A percentile compares a stretch with the other conserved stretches of the same genome.
Conservation (phyloP, 345 rosid genomes). For the Punica granatum region DNA sequence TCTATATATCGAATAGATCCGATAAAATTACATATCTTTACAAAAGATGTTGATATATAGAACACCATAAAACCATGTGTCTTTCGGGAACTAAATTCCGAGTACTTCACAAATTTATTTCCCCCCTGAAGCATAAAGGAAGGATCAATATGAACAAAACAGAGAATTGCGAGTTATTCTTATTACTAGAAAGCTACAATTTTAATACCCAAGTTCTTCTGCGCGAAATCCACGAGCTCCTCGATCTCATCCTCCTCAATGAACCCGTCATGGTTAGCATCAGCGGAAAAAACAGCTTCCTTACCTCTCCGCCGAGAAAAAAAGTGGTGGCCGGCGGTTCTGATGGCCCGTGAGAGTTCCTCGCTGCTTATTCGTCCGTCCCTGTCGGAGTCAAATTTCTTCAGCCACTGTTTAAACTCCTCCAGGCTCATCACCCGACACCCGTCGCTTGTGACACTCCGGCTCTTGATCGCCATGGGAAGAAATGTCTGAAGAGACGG, state of each 20-base stretch:
- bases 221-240: constrained; percentile 17
- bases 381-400: constrained; percentile 14
- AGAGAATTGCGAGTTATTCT: background rate
- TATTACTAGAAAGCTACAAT: background rate
- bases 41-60: background rate
- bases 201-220: constrained; percentile 9
- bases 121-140: background rate
- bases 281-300: constrained; percentile 6
- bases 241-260: constrained; percentile 15
- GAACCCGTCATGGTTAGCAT: constrained; percentile 14
- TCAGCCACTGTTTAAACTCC: constrained; percentile 18
- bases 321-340: background rate
- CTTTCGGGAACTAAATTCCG: background rate
- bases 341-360: constrained; percentile 23
- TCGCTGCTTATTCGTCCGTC: constrained; percentile 23
- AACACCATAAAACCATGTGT: background rate
- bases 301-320: constrained; percentile 8
- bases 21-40: background rate
- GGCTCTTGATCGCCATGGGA: constrained; percentile 8
- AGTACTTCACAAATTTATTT: background rate
- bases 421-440: constrained; percentile 7
- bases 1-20: background rate
- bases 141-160: background rate
- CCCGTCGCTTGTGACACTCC: background rate
- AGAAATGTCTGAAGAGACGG: background rate